These are phyloP conservation scores for Nakazawaea molendinolei DNA, from an alignment of 805 yeast species.

Conservation along the genomic window DNA sequence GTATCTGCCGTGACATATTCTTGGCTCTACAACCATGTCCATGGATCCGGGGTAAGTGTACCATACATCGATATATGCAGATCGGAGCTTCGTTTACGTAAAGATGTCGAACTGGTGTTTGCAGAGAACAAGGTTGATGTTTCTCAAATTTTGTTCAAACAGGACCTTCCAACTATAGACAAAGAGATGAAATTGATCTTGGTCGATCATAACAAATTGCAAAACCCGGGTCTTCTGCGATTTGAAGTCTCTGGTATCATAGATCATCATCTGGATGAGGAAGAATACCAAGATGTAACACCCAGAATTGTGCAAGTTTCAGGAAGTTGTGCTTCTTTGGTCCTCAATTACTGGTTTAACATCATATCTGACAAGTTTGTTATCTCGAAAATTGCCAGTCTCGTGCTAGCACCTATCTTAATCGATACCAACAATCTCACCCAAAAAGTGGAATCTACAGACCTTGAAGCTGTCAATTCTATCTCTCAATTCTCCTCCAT, in stretches of 20 bases:
- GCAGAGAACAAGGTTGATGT: constrained; percentile 36
- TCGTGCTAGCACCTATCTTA: constrained; percentile 62
- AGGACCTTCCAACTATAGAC: constrained; percentile 42
- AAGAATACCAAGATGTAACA: constrained; percentile 33
- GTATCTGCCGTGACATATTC: constrained; percentile 71
- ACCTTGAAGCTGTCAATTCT: constrained; percentile 34
- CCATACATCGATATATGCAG: constrained; percentile 74
- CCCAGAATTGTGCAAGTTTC: constrained; percentile 58
- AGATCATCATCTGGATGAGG: constrained; percentile 85
- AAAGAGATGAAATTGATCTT: constrained; percentile 40
- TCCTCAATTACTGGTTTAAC: constrained; percentile 54
- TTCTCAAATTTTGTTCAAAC: constrained; percentile 52
- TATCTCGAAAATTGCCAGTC: constrained; percentile 24
- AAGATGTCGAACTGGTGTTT: constrained; percentile 60
- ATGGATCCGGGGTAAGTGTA: constrained; percentile 27
- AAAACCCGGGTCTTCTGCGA: constrained; percentile 34
- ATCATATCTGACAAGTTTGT: constrained; percentile 7
- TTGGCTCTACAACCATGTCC: constrained; percentile 39
- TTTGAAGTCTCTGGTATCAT: constrained; percentile 51
- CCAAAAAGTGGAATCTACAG: constrained; percentile 56
- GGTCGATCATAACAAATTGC: constrained; percentile 80
- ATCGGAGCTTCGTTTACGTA: constrained; percentile 59
- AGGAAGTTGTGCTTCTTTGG: constrained; percentile 80
- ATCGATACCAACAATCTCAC: constrained; percentile 71
- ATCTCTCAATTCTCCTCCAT: constrained; percentile 25